A percentile compares a stretch with the other conserved stretches of the same genome.
Evolutionary conservation across 1,284 basidiomycete genomes (phyloP).

Genomic region (Veloboletus limbatus): DNA sequence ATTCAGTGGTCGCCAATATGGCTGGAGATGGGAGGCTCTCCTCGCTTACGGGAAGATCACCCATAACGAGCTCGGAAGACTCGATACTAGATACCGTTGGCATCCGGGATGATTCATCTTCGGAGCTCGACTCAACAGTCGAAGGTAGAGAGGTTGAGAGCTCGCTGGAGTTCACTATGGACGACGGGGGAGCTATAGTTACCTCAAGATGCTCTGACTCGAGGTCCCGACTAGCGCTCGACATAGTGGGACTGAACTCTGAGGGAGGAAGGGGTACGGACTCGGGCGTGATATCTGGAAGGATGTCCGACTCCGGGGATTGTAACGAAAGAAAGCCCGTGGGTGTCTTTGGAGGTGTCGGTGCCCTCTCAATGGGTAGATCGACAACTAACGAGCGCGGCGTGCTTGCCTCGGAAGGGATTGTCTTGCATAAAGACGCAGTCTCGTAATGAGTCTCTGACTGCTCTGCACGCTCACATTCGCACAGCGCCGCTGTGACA

Average conservation of each 20-base stretch:
- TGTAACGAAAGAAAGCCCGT: conserved; percentile 28
- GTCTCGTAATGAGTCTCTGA: conserved; percentile 54
- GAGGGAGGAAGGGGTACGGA: conserved; percentile 40
- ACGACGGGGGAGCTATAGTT: conserved; percentile 9
- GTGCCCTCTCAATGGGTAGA: conserved; percentile 21
- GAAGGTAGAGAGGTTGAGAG: conserved; percentile 25
- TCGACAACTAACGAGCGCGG: conserved; percentile 36
- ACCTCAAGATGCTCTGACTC: conserved; percentile 22
- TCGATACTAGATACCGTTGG: conserved; percentile 27
- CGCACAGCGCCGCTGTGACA: conserved; percentile 49
- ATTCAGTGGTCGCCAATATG: conserved; percentile 25
- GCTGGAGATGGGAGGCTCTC: conserved; percentile 23
- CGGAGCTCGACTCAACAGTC: conserved; percentile 26
- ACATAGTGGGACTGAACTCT: conserved; percentile 34
- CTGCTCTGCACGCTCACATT: conserved; percentile 37
- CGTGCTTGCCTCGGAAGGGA: conserved; percentile 40
- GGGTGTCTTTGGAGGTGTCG: conserved; percentile 31
- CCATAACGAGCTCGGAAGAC: conserved; percentile 33
- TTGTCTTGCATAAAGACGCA: conserved; percentile 43
- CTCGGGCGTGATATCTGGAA: conserved; percentile 33
- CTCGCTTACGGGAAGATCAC: conserved; percentile 29
- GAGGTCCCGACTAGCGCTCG: conserved; percentile 24
- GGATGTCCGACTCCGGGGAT: conserved; percentile 29
- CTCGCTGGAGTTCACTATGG: conserved; percentile 24
- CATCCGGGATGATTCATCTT: conserved; percentile 19